Percentiles rank a stretch among this genome's conserved stretches.
Conservation (phyloP, 1,139 yeast species). For the Saccharomycopsis crataegensis region DNA sequence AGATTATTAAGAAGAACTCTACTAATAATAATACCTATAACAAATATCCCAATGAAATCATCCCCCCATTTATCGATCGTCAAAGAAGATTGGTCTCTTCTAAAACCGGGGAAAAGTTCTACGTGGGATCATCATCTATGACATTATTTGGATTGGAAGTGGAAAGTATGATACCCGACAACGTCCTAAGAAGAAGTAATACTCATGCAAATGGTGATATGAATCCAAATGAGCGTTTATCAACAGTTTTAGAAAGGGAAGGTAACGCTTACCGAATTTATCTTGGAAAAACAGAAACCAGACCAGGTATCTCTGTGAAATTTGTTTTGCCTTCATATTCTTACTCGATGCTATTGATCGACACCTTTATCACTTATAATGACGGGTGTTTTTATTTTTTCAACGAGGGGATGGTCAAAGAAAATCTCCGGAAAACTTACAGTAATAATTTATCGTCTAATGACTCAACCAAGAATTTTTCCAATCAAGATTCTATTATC, state of each 20-base stretch:
- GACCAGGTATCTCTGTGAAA: conserved; percentile 61
- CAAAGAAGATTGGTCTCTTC: conserved; percentile 66
- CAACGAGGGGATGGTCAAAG: conserved; percentile 71
- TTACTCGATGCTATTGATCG: conserved; percentile 67
- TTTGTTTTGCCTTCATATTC: conserved; percentile 71
- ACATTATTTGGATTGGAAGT: conserved; percentile 72
- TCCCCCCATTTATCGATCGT: conserved; percentile 61
- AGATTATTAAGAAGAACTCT: neutral
- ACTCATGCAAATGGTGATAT: conserved; percentile 10
- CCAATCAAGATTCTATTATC: conserved; percentile 47
- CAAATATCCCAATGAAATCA: conserved; percentile 33
- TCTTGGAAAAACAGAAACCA: conserved; percentile 57
- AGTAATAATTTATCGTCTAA: conserved; percentile 22
- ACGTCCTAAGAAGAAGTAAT: neutral
- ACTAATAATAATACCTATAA: neutral
- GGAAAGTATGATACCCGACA: conserved; percentile 39
- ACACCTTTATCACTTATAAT: conserved; percentile 68
- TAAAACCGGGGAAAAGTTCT: conserved; percentile 64
- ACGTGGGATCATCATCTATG: conserved; percentile 78
- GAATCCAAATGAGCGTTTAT: conserved; percentile 17
- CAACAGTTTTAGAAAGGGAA: conserved; percentile 52
- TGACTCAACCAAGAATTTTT: conserved; percentile 27
- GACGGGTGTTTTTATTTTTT: conserved; percentile 85
- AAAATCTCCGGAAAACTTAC: conserved; percentile 54
- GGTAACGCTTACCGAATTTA: conserved; percentile 69